A percentile compares a stretch with the other conserved stretches of the same genome.
These are phyloP conservation scores for Hysterium pulicare DNA, from an alignment of 2,329 filamentous ascomycete species.

Conservation along the genomic window DNA sequence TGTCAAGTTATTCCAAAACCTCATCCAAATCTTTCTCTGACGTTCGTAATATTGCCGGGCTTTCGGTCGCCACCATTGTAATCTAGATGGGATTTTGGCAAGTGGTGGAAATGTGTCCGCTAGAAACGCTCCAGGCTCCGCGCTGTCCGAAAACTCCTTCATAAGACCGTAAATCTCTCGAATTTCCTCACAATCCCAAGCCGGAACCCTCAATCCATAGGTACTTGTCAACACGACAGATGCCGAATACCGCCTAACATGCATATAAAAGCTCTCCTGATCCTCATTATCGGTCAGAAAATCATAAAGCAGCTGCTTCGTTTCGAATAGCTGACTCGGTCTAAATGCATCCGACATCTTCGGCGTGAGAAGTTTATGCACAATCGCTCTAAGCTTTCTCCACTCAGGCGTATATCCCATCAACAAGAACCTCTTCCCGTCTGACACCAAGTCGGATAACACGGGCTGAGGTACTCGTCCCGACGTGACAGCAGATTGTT, in stretches of 20 bases:
- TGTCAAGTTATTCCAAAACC: conserved; percentile 12
- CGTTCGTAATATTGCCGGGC: conserved; percentile 9
- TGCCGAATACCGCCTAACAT: conserved; percentile 13
- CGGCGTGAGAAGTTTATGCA: conserved; percentile 32
- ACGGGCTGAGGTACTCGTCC: conserved; percentile 33
- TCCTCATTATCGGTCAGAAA: conserved; percentile 31
- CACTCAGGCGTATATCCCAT: conserved; percentile 37
- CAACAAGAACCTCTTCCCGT: conserved; percentile 33
- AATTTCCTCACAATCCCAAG: conserved; percentile 9
- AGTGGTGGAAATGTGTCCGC: conserved; percentile 13
- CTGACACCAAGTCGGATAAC: conserved; percentile 30
- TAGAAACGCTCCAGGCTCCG: conserved; percentile 11
- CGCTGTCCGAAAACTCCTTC: conserved; percentile 12
- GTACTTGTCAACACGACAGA: conserved; percentile 18
- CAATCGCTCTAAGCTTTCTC: conserved; percentile 31
- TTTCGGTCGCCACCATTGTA: conserved; percentile 11
- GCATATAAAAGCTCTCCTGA: conserved; percentile 14
- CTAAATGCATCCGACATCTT: conserved; percentile 32
- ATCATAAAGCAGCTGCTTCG: conserved; percentile 41
- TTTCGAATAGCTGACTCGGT: conserved; percentile 42
- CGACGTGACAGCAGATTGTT: conserved; percentile 29
- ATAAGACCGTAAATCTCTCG: conserved; percentile 13
- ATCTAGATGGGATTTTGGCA: conserved; percentile 9
- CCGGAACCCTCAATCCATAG: conserved; percentile 15
- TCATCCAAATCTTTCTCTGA: conserved; percentile 12